Conservation (phyloP, 306 rosid species). For the Sophora flavescens region DNA sequence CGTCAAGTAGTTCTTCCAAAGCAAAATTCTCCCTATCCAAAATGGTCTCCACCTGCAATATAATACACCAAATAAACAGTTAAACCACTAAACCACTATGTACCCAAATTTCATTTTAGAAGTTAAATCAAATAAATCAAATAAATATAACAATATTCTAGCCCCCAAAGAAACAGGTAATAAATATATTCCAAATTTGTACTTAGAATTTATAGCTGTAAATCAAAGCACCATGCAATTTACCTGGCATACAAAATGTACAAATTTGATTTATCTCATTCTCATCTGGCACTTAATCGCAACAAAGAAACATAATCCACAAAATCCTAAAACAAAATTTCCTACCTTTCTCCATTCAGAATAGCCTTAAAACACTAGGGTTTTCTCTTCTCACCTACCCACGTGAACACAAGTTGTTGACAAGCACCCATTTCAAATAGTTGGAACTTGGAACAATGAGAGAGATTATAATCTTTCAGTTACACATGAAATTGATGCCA, state of each 20-base stretch:
- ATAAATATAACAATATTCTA: not conserved
- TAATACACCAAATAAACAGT: slow-evolving; percentile 40
- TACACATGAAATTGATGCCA: slow-evolving; percentile 2
- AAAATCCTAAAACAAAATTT: slow-evolving; percentile 10
- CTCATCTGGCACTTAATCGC: slow-evolving; percentile 5
- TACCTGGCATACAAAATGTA: not conserved
- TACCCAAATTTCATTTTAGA: slow-evolving; percentile 9
- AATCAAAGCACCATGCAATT: not conserved
- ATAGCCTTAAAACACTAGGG: not conserved
- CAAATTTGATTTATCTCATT: slow-evolving; percentile 18
- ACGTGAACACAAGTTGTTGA: not conserved
- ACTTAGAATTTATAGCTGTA: slow-evolving; percentile 5
- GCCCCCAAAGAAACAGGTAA: slow-evolving; percentile 20
- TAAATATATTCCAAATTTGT: slow-evolving; percentile 16
- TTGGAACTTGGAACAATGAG: not conserved
- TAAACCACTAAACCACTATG: slow-evolving; percentile 14
- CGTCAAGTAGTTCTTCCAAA: slow-evolving; percentile 95
- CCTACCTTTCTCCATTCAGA: not conserved
- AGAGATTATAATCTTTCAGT: not conserved
- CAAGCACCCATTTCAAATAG: slow-evolving; percentile 7
- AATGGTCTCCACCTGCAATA: slow-evolving; percentile 92
- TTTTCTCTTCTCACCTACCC: slow-evolving; percentile 6
- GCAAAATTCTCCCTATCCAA: slow-evolving; percentile 91
- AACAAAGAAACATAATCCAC: not conserved
- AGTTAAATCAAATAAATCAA: slow-evolving; percentile 36